Conservation (phyloP, 345 rosid species). For the Murraya koenigii region DNA sequence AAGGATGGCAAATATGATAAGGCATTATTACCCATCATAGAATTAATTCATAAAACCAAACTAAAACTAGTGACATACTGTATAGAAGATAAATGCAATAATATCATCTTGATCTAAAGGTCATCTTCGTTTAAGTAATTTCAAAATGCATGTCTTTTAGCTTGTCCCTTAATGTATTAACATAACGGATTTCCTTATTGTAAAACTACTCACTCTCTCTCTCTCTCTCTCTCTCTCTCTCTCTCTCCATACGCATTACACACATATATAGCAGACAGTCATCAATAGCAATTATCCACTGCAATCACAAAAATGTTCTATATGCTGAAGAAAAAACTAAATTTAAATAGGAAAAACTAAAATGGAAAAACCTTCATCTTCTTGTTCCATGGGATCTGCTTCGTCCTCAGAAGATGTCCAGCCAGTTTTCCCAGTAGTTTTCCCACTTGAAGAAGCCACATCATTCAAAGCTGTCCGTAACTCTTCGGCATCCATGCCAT, state of each 20-base stretch:
- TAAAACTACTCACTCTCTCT: no score
- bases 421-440: constrained; percentile 31
- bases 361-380: constrained; percentile 57
- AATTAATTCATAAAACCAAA: neutral
- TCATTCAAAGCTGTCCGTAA: constrained; percentile 58
- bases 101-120: neutral
- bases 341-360: constrained; percentile 10
- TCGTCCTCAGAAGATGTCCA: constrained; percentile 96
- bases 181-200: no score
- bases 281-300: constrained; percentile 2
- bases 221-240: no score
- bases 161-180: no score
- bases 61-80: neutral
- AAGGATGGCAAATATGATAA: neutral
- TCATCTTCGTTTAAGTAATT: neutral
- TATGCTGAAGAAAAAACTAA: neutral
- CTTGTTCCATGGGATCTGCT: constrained; percentile 73
- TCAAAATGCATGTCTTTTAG: neutral
- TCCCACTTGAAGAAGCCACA: constrained; percentile 70
- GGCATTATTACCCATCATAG: neutral
- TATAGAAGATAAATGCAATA: neutral
- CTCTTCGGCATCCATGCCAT: constrained; percentile 68
- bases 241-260: neutral
- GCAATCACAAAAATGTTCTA: neutral
- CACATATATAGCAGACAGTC: neutral